Evolutionary conservation across 306 rosid species (phyloP).

Genomic region (Mimosa bimucronata): DNA sequence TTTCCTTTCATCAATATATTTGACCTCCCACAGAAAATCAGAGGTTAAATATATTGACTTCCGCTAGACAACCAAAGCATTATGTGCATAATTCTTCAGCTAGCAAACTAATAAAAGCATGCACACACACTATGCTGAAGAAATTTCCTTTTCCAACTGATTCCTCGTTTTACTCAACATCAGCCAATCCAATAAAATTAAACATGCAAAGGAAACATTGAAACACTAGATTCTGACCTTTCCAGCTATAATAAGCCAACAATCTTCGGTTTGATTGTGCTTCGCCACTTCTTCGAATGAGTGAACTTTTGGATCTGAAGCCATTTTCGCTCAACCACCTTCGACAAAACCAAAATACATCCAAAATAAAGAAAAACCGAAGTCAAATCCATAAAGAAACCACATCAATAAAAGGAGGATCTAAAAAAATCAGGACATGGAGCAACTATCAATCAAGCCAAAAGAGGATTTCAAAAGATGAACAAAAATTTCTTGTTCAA

Average conservation of each 20-base stretch:
- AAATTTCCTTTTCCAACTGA: neutral
- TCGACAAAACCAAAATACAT: constrained; percentile 13
- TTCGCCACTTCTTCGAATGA: constrained; percentile 66
- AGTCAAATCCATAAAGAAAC: constrained; percentile 31
- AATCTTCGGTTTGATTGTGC: constrained; percentile 84
- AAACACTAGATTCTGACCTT: constrained; percentile 62
- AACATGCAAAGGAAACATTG: neutral
- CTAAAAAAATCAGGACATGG: constrained; percentile 21
- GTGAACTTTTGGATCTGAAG: constrained; percentile 73
- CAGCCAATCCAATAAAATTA: constrained; percentile 11
- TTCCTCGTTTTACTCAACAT: neutral
- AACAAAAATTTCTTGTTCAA: neutral
- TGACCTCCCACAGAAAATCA: neutral
- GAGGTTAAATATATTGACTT: neutral
- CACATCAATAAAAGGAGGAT: neutral
- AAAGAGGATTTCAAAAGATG: constrained; percentile 8
- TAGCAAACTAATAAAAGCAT: neutral
- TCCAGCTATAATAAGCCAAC: constrained; percentile 85
- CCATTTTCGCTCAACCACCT: constrained; percentile 58
- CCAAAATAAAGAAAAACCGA: constrained; percentile 33
- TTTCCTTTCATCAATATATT: too few species aligned
- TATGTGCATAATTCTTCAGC: neutral
- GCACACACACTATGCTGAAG: neutral
- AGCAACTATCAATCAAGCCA: constrained; percentile 10
- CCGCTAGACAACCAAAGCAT: neutral